Conservation (phyloP, 164 flowering plant species). For the Magnolia kwangsiensis region DNA sequence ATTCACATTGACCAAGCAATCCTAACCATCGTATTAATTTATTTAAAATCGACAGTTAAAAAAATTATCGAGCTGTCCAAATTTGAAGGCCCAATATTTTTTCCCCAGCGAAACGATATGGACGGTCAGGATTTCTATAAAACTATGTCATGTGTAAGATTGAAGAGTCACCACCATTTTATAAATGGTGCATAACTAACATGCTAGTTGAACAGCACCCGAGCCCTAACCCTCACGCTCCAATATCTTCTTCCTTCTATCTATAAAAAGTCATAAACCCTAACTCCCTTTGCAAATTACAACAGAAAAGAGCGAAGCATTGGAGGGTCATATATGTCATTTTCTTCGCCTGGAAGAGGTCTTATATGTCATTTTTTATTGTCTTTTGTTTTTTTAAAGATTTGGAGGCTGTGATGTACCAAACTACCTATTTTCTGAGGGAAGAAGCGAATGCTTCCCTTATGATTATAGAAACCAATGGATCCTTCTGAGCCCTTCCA, state of each 20-base stretch:
- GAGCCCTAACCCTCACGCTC: no score
- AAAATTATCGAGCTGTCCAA: no score
- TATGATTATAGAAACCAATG: slow-evolving; percentile 68
- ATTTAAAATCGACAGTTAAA: no score
- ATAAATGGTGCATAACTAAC: no score
- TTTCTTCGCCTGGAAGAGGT: not conserved
- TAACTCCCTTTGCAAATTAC: not conserved
- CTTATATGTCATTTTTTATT: not conserved
- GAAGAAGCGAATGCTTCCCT: slow-evolving; percentile 15
- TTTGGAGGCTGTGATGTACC: slow-evolving; percentile 49
- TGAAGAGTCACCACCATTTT: no score
- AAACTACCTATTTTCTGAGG: slow-evolving; percentile 73
- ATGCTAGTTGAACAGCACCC: no score
- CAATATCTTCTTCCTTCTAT: not conserved
- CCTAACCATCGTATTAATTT: no score
- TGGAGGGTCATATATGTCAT: not conserved
- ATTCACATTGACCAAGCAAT: no score
- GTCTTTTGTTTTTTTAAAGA: not conserved
- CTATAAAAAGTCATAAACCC: not conserved
- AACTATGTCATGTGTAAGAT: no score
- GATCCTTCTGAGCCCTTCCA: slow-evolving; percentile 79
- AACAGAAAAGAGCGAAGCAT: not conserved
- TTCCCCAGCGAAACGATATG: no score
- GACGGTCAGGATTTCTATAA: no score
- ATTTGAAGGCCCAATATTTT: no score